Evolutionary conservation across 176 grass and related monocot species (phyloP).

Genomic region (Paspalum notatum): DNA sequence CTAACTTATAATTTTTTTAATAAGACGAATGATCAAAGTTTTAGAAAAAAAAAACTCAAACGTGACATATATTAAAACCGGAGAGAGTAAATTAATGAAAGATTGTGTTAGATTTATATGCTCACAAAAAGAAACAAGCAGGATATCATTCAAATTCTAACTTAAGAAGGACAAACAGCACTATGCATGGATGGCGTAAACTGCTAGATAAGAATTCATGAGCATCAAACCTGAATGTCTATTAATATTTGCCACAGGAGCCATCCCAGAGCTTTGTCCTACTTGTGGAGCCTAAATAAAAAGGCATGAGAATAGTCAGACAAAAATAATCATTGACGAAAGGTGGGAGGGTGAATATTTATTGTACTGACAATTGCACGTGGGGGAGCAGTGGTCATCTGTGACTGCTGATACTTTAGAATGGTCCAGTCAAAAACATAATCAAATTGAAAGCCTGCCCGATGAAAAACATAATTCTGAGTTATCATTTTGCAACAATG

Average conservation of each 20-base stretch:
- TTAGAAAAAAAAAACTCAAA: too few species aligned
- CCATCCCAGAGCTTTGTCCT: slow-evolving; percentile 82
- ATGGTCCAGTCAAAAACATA: slow-evolving; percentile 97
- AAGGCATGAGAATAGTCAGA: slow-evolving; percentile 21
- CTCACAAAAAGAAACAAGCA: slow-evolving; percentile 19
- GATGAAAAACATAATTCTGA: background rate
- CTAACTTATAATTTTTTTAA: too few species aligned
- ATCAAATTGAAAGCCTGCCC: slow-evolving; percentile 89
- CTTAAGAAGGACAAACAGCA: slow-evolving; percentile 1
- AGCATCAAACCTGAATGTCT: slow-evolving; percentile 65
- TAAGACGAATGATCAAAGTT: too few species aligned
- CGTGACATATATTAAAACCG: too few species aligned
- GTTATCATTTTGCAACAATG: slow-evolving; percentile 1
- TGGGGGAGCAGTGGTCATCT: slow-evolving; percentile 74
- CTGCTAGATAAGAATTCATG: background rate
- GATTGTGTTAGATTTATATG: background rate
- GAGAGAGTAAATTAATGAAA: slow-evolving; percentile 10
- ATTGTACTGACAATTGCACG: slow-evolving; percentile 73
- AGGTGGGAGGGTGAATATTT: slow-evolving; percentile 14
- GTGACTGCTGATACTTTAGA: slow-evolving; percentile 86
- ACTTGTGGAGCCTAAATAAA: slow-evolving; percentile 49
- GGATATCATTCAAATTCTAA: slow-evolving; percentile 1
- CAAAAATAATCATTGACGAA: background rate
- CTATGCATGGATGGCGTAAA: background rate
- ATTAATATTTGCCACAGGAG: slow-evolving; percentile 58